Percentiles rank a stretch among this genome's conserved stretches.
phyloP scores from a whole-genome alignment of 2,329 filamentous ascomycete genomes.

The Aspergillus pseudonomiae region DNA sequence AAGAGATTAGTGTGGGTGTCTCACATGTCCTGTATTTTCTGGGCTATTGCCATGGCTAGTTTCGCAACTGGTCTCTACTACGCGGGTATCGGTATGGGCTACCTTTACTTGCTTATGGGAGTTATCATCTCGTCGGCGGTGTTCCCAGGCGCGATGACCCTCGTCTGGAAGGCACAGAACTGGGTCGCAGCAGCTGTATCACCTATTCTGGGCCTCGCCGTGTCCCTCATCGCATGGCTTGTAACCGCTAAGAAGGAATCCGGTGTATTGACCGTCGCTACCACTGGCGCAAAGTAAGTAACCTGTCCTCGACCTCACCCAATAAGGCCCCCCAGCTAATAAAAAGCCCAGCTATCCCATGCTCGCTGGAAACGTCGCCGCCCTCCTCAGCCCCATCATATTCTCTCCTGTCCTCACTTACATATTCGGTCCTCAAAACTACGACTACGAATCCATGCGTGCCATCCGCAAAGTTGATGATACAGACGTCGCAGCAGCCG shows the following conservation, averaged over 20 bases:
- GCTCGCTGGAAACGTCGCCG: conserved; percentile 83
- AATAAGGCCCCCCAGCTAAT: conserved; percentile 9
- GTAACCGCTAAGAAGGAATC: conserved; percentile 73
- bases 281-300: conserved; percentile 73
- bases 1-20: conserved; percentile 78
- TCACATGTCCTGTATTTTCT: conserved; percentile 72
- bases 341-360: conserved; percentile 63
- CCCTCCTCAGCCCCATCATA: conserved; percentile 74
- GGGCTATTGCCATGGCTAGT: conserved; percentile 74
- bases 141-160: conserved; percentile 76
- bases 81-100: conserved; percentile 81
- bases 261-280: conserved; percentile 69
- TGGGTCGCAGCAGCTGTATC: conserved; percentile 71
- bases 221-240: conserved; percentile 74
- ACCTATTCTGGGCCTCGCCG: conserved; percentile 69
- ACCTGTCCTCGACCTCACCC: not conserved
- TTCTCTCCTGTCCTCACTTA: conserved; percentile 78
- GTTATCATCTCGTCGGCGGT: conserved; percentile 86
- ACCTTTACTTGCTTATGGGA: conserved; percentile 87
- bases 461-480: conserved; percentile 79
- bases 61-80: conserved; percentile 77
- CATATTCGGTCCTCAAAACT: conserved; percentile 70
- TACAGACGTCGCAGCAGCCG: conserved; percentile 66
- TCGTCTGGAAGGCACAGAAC: conserved; percentile 81
- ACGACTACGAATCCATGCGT: conserved; percentile 85